Evolutionary conservation across 768 basidiomycete genomes (phyloP).

Genomic region (Mycena crocata): DNA sequence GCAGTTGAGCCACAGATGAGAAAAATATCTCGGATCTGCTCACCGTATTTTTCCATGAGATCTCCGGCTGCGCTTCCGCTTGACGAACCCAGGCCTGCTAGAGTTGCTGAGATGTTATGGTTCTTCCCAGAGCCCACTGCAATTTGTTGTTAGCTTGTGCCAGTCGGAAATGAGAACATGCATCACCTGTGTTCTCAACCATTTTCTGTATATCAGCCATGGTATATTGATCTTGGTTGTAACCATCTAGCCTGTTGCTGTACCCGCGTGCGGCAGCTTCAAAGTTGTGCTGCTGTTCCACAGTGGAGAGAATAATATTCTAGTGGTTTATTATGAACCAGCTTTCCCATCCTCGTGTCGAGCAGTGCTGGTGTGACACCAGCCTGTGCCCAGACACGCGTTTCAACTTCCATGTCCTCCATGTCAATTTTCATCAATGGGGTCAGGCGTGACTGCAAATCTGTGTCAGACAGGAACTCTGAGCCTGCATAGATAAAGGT

Average conservation of each 20-base stretch:
- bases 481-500: not conserved
- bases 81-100: not conserved
- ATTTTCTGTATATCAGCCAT: not conserved
- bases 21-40: too few relatives aligned
- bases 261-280: slow-evolving; percentile 8
- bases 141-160: too few relatives aligned
- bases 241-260: not conserved
- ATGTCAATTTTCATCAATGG: not conserved
- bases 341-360: not conserved
- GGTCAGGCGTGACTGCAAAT: not conserved
- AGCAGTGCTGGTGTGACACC: not conserved
- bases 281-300: not conserved
- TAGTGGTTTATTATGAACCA: slow-evolving; percentile 14
- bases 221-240: not conserved
- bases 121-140: not conserved
- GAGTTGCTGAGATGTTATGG: not conserved
- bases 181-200: not conserved
- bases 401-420: not conserved
- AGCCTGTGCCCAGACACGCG: not conserved
- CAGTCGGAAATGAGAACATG: too few relatives aligned
- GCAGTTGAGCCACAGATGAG: too few relatives aligned
- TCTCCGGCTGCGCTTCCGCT: not conserved
- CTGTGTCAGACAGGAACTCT: slow-evolving; percentile 2
- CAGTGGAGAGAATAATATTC: slow-evolving; percentile 13
- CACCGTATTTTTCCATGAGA: slow-evolving; percentile 12